Evolutionary conservation across 768 basidiomycete genomes (phyloP), one percentile per base, ranked within the genome.

Genomic region (Lentinula boryana): DNA sequence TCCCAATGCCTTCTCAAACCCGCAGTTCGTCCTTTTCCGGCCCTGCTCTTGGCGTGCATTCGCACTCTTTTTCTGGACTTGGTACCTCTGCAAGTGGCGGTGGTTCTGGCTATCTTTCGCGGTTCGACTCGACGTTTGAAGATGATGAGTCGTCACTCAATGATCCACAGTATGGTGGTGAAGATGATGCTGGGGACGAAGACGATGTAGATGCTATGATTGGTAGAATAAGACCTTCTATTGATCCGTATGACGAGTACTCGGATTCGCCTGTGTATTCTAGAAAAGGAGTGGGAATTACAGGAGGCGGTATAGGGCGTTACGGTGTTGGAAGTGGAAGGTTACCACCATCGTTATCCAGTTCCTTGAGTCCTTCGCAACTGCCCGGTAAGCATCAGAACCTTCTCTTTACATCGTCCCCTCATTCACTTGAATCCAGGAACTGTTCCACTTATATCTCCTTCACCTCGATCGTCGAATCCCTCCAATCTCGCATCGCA

Each of bases 91-190:
- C 58, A n/a, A 38, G 21, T 7, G 33, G 33, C 9, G 46, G 18
- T 59, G 23, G 13, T 13, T 2, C 43, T 5, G 40, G 41, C 63
- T 80, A 82, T 51, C 87, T 89, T 68, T 74, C 80, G 21, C 69
- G 76, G 9, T 91, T 92, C 71, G 81, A 86, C 5, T 89, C 88
- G 23, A 92, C 89, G 1, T 84, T 88, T 65, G 91, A 92, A 74
- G 89, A 92, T 65, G 90, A 92, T 70, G 90, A 92, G 72, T 83
- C 82, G 0, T 88, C 89, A 57, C 74, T 71, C 7, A 35, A 51
- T 8, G 40, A 41, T 50, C 23, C 23, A 4, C 44, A 48, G n/a
- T 31, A 33, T 50, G 57, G 18, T 40, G 33, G 9, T 15, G 44
- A 18, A 21, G 57, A 58, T 13, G 36, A 35, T 1, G 57, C 16